Conservation (phyloP, 768 basidiomycete species). For the Agaricus sinodeliciosus region DNA sequence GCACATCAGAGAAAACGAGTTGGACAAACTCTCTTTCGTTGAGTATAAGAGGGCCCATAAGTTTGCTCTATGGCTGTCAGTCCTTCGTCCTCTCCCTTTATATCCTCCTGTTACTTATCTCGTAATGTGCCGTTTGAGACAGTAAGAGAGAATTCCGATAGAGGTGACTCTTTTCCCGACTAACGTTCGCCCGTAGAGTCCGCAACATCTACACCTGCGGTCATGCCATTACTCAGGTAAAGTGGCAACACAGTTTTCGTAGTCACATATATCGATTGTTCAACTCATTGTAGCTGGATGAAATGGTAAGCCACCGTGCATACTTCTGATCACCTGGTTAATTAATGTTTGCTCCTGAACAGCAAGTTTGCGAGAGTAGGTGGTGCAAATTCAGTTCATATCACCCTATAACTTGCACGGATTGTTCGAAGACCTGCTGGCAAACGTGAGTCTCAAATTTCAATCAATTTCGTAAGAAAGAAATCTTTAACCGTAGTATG, state of each 20-base stretch:
- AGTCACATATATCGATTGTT: not conserved
- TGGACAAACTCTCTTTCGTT: not conserved
- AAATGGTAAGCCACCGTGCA: slow-evolving; percentile 16
- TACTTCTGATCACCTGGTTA: slow-evolving; percentile 11
- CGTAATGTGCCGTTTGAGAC: slow-evolving; percentile 49
- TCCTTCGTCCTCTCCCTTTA: slow-evolving; percentile 6
- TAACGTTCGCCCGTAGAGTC: slow-evolving; percentile 24
- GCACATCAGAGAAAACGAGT: too few relatives aligned
- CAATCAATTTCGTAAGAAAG: not conserved
- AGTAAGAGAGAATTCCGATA: slow-evolving; percentile 28
- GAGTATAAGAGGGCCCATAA: not conserved
- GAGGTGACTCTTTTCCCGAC: not conserved
- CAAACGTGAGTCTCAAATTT: slow-evolving; percentile 17
- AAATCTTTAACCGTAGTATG: not conserved
- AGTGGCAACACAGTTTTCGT: slow-evolving; percentile 12
- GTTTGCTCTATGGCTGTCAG: slow-evolving; percentile 1
- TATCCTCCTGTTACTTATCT: slow-evolving; percentile 4
- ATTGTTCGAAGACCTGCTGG: slow-evolving; percentile 30
- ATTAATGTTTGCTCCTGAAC: slow-evolving; percentile 1
- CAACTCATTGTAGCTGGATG: slow-evolving; percentile 20
- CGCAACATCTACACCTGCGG: slow-evolving; percentile 44
- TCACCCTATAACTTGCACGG: slow-evolving; percentile 38
- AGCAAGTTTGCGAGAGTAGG: slow-evolving; percentile 40
- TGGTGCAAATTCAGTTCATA: slow-evolving; percentile 50
- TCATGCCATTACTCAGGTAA: slow-evolving; percentile 37